Evolutionary conservation across 2,329 filamentous ascomycete species (phyloP).

Genomic region (Botrytis paeoniae): DNA sequence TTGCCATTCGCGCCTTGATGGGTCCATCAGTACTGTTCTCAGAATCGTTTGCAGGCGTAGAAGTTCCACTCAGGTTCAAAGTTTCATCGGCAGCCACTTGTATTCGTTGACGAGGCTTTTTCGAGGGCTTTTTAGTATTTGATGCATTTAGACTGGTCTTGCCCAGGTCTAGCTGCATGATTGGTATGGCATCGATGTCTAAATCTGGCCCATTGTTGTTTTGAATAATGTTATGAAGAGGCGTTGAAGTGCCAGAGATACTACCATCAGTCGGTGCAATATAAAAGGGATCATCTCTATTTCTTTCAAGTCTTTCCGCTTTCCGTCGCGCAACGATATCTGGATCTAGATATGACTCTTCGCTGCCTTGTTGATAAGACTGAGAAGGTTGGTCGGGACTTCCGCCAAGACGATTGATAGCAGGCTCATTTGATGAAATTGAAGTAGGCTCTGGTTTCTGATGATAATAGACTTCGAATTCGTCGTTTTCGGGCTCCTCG

Average conservation of each 20-base stretch:
- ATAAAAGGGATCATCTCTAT: slow-evolving; percentile 94
- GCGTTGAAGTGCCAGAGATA: slow-evolving; percentile 64
- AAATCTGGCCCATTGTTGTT: slow-evolving; percentile 73
- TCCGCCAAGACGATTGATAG: slow-evolving; percentile 52
- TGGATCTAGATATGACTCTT: slow-evolving; percentile 67
- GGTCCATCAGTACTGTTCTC: slow-evolving; percentile 49
- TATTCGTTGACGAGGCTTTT: slow-evolving; percentile 56
- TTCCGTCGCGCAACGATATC: slow-evolving; percentile 72
- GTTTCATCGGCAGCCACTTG: slow-evolving; percentile 73
- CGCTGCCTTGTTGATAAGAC: slow-evolving; percentile 58
- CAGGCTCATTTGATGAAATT: slow-evolving; percentile 51
- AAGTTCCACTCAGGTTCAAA: slow-evolving; percentile 52
- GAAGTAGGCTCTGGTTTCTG: slow-evolving; percentile 45
- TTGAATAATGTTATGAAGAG: slow-evolving; percentile 72
- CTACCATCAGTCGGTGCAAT: slow-evolving; percentile 58
- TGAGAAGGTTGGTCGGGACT: slow-evolving; percentile 45
- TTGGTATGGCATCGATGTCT: slow-evolving; percentile 92
- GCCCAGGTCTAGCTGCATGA: slow-evolving; percentile 85
- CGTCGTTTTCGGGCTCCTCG: slow-evolving; percentile 55
- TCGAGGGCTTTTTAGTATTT: slow-evolving; percentile 38
- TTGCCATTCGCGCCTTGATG: slow-evolving; percentile 49
- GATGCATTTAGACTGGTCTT: slow-evolving; percentile 40
- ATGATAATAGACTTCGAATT: slow-evolving; percentile 62
- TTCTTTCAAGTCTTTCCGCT: slow-evolving; percentile 74
- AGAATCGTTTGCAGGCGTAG: slow-evolving; percentile 51